These are phyloP conservation scores for Casuarina cunninghamiana DNA, from an alignment of 306 rosid species.

Conservation along the genomic window DNA sequence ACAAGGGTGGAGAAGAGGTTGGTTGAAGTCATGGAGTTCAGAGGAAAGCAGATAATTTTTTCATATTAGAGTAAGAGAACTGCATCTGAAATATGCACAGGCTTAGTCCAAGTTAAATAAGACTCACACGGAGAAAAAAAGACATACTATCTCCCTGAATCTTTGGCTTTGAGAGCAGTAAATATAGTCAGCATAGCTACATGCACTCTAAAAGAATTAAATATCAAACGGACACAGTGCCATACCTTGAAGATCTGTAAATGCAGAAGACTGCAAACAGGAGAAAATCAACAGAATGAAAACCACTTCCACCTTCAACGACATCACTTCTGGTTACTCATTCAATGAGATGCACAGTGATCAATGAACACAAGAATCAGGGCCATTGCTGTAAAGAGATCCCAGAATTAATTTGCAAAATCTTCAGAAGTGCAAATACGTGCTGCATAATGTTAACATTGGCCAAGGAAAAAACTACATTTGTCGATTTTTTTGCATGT, in stretches of 20 bases:
- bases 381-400: constrained; percentile 49
- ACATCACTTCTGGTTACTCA: constrained; percentile 29
- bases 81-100: too few relatives aligned
- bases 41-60: too few relatives aligned
- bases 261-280: constrained; percentile 56
- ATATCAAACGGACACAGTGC: neutral
- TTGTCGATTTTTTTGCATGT: neutral
- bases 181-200: constrained; percentile 7
- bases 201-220: constrained; percentile 7
- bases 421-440: neutral
- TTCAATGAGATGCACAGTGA: constrained; percentile 26
- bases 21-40: too few relatives aligned
- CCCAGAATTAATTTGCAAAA: constrained; percentile 13
- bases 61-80: too few relatives aligned
- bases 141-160: neutral
- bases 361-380: constrained; percentile 23
- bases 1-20: neutral
- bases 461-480: neutral
- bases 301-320: constrained; percentile 57
- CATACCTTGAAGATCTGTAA: constrained; percentile 80
- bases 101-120: neutral
- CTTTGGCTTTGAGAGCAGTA: constrained; percentile 7
- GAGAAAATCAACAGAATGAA: constrained; percentile 47
- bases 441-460: neutral
- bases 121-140: neutral